A percentile compares a stretch with the other conserved stretches of the same genome.
Conservation (phyloP, 257 asterid species). For the Mentha longifolia region DNA sequence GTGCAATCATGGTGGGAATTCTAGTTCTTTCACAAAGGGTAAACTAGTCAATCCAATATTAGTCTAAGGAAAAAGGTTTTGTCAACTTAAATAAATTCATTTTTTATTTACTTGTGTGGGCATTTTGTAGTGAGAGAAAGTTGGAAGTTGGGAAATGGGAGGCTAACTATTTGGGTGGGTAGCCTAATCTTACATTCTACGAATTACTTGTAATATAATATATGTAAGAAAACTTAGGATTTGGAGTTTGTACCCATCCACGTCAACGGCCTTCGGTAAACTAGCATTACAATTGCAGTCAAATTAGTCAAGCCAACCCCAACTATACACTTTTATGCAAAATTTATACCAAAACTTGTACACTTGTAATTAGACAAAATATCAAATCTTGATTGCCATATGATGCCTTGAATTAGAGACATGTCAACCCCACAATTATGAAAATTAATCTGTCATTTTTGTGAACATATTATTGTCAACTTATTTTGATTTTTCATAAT, state of each 20-base stretch:
- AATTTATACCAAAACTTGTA: not conserved
- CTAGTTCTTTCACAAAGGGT: slow-evolving; percentile 1
- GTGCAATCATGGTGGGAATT: slow-evolving; percentile 22
- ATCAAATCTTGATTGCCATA: not conserved
- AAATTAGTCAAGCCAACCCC: slow-evolving; percentile 60
- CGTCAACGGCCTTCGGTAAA: slow-evolving; percentile 43
- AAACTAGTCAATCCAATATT: slow-evolving; percentile 21
- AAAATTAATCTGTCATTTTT: not conserved
- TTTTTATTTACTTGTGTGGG: not conserved
- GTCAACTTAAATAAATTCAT: slow-evolving; percentile 17
- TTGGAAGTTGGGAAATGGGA: slow-evolving; percentile 55
- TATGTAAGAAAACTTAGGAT: not conserved
- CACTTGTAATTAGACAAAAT: not conserved
- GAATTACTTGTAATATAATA: slow-evolving; percentile 23
- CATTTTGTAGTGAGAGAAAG: slow-evolving; percentile 19
- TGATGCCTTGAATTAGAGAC: not conserved
- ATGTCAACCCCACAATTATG: too few relatives aligned
- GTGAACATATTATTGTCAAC: too few relatives aligned
- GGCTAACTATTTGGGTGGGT: slow-evolving; percentile 64
- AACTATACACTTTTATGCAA: slow-evolving; percentile 37
- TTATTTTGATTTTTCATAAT: not conserved
- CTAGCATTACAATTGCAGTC: slow-evolving; percentile 33
- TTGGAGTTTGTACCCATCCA: slow-evolving; percentile 33
- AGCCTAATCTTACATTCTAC: slow-evolving; percentile 65
- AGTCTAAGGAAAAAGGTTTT: slow-evolving; percentile 29